Evolutionary conservation across 1,139 yeast genomes (phyloP), one percentile per base, ranked within the genome.

Genomic region (Saccharomyces hybrid): DNA sequence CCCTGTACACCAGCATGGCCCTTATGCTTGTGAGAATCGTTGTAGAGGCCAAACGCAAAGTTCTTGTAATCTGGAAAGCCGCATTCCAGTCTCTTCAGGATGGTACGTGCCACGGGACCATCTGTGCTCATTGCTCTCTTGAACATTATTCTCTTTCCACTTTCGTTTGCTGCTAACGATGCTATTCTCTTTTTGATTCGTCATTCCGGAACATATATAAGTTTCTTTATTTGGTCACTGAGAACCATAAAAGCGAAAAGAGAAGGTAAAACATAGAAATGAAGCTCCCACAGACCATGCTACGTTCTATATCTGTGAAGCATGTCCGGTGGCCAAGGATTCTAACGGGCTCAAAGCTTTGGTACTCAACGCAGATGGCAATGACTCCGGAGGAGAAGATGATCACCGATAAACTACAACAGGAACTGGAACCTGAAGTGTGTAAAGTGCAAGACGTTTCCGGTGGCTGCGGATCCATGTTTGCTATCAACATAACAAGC

Each of bases 391-490:
- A 88, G 64, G 97, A 90, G 69, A 71, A 73, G 52, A 78, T 82
- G 66, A 80, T 90, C 46, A 84, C 75, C 65, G 71, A 76, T 42
- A 81, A 82, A 54, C 75, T 90, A 49, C 64, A 75, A 20, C 69
- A 74, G 13, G 78, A 78, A 53, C 78, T 89, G 50, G 61, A 72
- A 9, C 97, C 98, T 0, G 68, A 73, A 30, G 73, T 72, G 47
- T 73, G 90, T 50, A 76, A 77, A 50, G 97, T 91, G 4, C 56
- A 50, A 96, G 99, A 93, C 68, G 84, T 91, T 5, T 84, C 95
- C 26, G 98, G 90, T 23, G 99, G 99, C 0, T 93, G 99, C 73
- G 99, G 99, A 0, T 90, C 97, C 3, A 93, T 93, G 98, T 95
- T 89, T 73, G 90, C 96, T 49, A 93, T 93, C 52, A 75, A 79